Percentiles rank a stretch among this genome's conserved stretches.
These are phyloP conservation scores for Parastagonospora avenae DNA, from an alignment of 2,329 filamentous ascomycete genomes.

Conservation along the genomic window DNA sequence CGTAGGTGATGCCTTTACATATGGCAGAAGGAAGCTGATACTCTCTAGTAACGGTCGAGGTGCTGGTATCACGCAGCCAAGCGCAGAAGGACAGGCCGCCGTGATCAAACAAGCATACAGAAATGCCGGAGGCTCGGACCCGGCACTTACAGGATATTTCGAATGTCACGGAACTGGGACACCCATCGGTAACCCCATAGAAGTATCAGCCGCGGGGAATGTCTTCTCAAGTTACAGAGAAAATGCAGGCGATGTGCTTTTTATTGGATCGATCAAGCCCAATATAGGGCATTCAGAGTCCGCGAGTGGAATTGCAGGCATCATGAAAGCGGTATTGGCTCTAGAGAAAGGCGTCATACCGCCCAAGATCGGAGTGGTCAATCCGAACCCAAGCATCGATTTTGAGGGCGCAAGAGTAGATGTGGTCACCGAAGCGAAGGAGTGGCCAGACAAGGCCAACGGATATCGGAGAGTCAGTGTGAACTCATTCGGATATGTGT, in stretches of 20 bases:
- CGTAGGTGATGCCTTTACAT: background rate
- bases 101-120: conserved; percentile 15
- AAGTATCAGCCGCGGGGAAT: too few relatives aligned
- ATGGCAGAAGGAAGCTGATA: too few relatives aligned
- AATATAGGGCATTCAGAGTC: conserved; percentile 34
- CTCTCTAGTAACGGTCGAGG: too few relatives aligned
- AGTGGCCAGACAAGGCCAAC: too few relatives aligned
- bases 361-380: too few relatives aligned
- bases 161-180: conserved; percentile 33
- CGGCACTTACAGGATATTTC: conserved; percentile 27
- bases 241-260: too few relatives aligned
- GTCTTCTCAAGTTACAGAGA: too few relatives aligned
- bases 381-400: too few relatives aligned
- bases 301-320: conserved; percentile 22
- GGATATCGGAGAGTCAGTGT: too few relatives aligned
- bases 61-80: conserved; percentile 57
- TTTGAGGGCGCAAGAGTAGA: too few relatives aligned
- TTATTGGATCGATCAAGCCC: conserved; percentile 30
- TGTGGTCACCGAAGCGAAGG: too few relatives aligned
- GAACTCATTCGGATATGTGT: too few relatives aligned
- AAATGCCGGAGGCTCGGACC: background rate
- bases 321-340: conserved; percentile 30
- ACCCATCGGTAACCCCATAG: conserved; percentile 10
- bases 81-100: conserved; percentile 52
- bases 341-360: conserved; percentile 42